Evolutionary conservation across 768 basidiomycete genomes (phyloP), one percentile per base, ranked within the genome.

Genomic region (Strobilomyces dryophilus): DNA sequence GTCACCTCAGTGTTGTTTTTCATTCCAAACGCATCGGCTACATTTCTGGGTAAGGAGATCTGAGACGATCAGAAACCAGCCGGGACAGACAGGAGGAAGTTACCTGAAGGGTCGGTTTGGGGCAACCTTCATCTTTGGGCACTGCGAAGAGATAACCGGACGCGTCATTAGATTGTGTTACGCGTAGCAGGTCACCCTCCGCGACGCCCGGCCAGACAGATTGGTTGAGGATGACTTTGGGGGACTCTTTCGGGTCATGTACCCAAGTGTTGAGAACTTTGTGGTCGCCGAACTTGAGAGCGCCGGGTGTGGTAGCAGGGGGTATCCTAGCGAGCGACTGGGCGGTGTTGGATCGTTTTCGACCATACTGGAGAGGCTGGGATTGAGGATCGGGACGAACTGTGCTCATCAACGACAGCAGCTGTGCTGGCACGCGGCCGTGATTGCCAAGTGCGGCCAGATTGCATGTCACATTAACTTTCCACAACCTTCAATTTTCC

Each of bases 201-300:
- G 75, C 73, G 31, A 90, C 85, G 3, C 91, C 91, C 7, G 87
- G 87, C 85, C 87, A 90, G 66, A 76, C 81, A 11, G 81, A 73
- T 41, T 84, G 85, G 58, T 92, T 91, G 66, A 93, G 77, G 17
- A 83, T 73, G 50, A 89, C 83, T 17, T 70, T 69, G 8, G 76
- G 65, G 0, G 80, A 77, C 48, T 85, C 82, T 61, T 82, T 85
- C 34, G 76, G 61, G 52, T 89, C 85, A 62, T 88, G 84, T 4
- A 91, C 87, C 89, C 89, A 90, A 12, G 78, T 75, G 35, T 82
- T 86, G 44, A 91, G 71, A 2, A 77, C 70, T 59, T 81, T 84
- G 6, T 71, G 74, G 56, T 87, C 87, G 14, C 88, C 88, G 20
- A 80, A 61, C 62, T 78, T 77, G 15, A 90, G 80, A 17, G 68